Evolutionary conservation across 768 basidiomycete genomes (phyloP), one percentile per base, ranked within the genome.

Genomic region (Nidularia sp.): DNA sequence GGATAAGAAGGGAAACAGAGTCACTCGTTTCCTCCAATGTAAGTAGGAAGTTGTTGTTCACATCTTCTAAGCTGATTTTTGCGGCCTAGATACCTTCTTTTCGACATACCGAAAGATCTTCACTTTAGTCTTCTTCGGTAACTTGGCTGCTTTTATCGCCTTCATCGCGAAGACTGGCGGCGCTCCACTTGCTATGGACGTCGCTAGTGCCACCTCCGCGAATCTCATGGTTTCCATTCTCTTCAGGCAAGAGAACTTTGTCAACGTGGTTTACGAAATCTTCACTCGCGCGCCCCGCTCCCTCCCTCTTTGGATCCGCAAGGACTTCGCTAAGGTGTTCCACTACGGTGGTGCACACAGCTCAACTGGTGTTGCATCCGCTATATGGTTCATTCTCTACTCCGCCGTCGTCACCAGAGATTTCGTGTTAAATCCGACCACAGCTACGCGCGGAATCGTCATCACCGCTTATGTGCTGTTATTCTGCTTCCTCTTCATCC

Each of bases 281-380:
- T 77, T 72, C 57, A 53, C 73, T 62, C 60, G 66, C 56, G 59
- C 73, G 54, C 63, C 67, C 55, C 75, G 66, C 39, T 66, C 65
- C 56, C 66, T 55, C 57, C 79, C 62, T 12, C 55, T 68, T 55
- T 73, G 70, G 66, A 60, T 81, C 49, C 75, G 80, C 12, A 69
- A 74, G 6, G 59, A 70, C 29, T 66, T 73, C 32, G 80, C 79
- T 6, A 72, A 77, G 46, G 76, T 81, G 1, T 83, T 78, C 54
- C 75, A 77, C 51, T 79, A 79, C 53, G 80, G 80, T 34, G 80
- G 80, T 57, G 76, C 76, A 6, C 80, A 83, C 58, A 79, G 77
- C 48, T 79, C 79, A 7, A 69, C 73, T 48, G 80, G 75, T 2
- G 70, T 76, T 10, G 76, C 80, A n/a, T 77, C 77, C 1, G 67